Conservation (phyloP, 169 alveolate genomes). For the Eimeria maxima region DNA sequence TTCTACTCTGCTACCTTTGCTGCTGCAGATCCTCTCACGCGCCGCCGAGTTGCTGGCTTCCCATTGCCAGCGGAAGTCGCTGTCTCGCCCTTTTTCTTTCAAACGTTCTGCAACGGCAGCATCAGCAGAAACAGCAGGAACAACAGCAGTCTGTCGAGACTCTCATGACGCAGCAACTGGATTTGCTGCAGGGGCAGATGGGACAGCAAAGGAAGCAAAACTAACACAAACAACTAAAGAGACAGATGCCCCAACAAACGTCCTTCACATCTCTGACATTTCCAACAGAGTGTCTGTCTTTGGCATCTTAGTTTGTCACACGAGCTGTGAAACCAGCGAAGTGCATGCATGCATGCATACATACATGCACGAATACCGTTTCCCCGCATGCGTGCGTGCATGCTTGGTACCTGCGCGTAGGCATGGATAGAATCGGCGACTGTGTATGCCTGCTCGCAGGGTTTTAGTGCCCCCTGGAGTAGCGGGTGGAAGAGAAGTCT, state of each 20-base stretch:
- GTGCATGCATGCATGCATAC: neutral
- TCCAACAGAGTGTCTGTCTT: neutral
- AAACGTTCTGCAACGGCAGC: neutral
- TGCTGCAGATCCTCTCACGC: neutral
- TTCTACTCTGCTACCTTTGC: neutral
- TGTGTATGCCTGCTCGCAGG: neutral
- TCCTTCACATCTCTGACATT: neutral
- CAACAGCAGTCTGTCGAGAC: neutral
- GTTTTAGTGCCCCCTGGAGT: slow-evolving; percentile 21
- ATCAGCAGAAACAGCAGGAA: neutral
- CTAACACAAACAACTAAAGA: neutral
- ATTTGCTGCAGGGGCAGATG: neutral
- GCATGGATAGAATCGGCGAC: neutral
- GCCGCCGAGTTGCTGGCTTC: slow-evolving; percentile 25
- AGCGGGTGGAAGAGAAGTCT: slow-evolving; percentile 19
- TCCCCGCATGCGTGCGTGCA: neutral
- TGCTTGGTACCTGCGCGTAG: neutral
- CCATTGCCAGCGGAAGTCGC: slow-evolving; percentile 15
- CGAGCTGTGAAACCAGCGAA: neutral
- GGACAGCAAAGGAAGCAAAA: neutral
- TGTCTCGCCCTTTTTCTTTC: slow-evolving; percentile 25
- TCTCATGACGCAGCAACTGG: neutral
- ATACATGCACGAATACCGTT: neutral
- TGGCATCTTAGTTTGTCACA: neutral
- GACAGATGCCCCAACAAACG: neutral